These are phyloP conservation scores for Sugiyamaella chiloensis DNA, from an alignment of 805 yeast genomes.

Conservation along the genomic window DNA sequence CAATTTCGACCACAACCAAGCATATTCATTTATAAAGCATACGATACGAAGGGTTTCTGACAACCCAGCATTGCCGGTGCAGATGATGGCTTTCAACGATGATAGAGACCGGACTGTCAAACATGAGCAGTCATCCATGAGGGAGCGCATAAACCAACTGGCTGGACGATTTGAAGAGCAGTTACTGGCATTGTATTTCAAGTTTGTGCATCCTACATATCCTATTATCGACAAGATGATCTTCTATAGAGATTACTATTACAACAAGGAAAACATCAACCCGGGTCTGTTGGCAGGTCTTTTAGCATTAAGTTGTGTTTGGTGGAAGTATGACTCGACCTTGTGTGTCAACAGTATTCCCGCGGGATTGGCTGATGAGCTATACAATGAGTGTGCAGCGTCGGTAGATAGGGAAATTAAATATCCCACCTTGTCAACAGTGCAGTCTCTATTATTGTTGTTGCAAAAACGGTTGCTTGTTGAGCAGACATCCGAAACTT, in stretches of 20 bases:
- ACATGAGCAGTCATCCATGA: conserved; percentile 18
- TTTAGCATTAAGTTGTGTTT: conserved; percentile 34
- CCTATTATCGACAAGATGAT: conserved; percentile 34
- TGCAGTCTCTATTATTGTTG: conserved; percentile 33
- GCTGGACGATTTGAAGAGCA: conserved; percentile 27
- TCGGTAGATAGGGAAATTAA: conserved; percentile 31
- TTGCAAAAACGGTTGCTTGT: conserved; percentile 31
- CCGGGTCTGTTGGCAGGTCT: conserved; percentile 34
- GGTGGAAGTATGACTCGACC: conserved; percentile 36
- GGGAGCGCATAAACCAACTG: conserved; percentile 15
- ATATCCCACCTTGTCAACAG: conserved; percentile 31
- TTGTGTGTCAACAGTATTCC: conserved; percentile 33
- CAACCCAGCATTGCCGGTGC: conserved; percentile 27
- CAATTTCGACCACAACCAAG: conserved; percentile 22
- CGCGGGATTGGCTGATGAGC: conserved; percentile 23
- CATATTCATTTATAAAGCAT: conserved; percentile 29
- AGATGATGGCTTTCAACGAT: conserved; percentile 25
- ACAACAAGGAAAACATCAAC: conserved; percentile 28
- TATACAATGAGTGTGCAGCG: conserved; percentile 29
- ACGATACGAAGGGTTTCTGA: conserved; percentile 27
- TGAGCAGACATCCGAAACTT: conserved; percentile 32
- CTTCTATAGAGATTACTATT: conserved; percentile 31
- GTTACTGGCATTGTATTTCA: conserved; percentile 32
- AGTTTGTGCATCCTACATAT: conserved; percentile 34
- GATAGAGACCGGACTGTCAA: conserved; percentile 17